Conservation (phyloP, 2,329 filamentous ascomycete genomes). For the Alternaria consortialis region DNA sequence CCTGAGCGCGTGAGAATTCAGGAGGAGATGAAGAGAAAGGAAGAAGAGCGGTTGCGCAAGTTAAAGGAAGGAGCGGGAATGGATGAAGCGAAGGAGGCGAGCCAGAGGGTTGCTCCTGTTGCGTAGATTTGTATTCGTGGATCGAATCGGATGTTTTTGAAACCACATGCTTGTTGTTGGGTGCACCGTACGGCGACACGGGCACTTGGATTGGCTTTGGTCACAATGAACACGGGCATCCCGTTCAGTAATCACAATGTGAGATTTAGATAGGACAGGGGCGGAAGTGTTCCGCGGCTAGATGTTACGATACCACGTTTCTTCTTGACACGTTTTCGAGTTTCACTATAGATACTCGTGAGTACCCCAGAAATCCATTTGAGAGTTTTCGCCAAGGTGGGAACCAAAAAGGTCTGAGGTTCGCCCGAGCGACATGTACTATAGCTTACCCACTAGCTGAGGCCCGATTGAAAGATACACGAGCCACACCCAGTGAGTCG, state of each 20-base stretch:
- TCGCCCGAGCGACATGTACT: background rate
- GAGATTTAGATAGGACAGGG: background rate
- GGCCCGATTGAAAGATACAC: background rate
- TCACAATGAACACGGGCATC: background rate
- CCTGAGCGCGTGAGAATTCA: conserved; percentile 60
- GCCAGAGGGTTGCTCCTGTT: conserved; percentile 4
- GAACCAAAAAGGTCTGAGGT: background rate
- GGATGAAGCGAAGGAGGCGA: conserved; percentile 12
- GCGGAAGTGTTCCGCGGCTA: background rate
- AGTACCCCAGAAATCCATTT: background rate
- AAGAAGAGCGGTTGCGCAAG: conserved; percentile 57
- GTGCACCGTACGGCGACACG: background rate
- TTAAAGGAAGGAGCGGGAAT: conserved; percentile 30
- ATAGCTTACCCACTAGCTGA: background rate
- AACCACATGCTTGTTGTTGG: background rate
- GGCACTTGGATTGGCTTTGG: background rate
- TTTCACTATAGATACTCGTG: background rate
- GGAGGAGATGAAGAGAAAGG: conserved; percentile 60
- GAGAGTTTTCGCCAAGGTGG: background rate
- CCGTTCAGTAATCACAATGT: background rate
- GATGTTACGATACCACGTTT: background rate
- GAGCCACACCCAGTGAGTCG: background rate
- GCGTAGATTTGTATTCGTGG: background rate
- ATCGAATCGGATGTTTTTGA: background rate
- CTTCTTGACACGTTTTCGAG: background rate